Evolutionary conservation across 2,329 filamentous ascomycete genomes (phyloP).

Genomic region (Pseudogymnoascus sp.): DNA sequence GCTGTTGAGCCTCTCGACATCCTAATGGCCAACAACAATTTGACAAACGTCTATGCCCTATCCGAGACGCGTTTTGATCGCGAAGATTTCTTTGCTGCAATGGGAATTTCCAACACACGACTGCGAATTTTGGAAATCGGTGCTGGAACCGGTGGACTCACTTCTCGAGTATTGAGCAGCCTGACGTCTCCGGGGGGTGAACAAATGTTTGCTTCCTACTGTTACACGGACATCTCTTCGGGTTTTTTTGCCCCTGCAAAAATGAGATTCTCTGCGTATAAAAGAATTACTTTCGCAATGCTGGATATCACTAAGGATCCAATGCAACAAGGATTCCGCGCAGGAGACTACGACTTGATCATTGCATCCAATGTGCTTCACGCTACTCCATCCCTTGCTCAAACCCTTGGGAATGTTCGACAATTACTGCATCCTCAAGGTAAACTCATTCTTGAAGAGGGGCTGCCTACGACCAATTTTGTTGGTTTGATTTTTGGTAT

Average conservation of each 20-base stretch:
- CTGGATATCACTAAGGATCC: slow-evolving; percentile 31
- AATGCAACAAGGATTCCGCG: slow-evolving; percentile 29
- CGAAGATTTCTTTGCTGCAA: slow-evolving; percentile 21
- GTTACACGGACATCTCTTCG: slow-evolving; percentile 20
- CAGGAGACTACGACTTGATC: slow-evolving; percentile 24
- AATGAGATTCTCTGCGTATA: slow-evolving; percentile 26
- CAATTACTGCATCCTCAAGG: slow-evolving; percentile 19
- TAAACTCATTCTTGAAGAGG: slow-evolving; percentile 12
- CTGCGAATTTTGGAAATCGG: slow-evolving; percentile 30
- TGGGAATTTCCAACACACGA: slow-evolving; percentile 21
- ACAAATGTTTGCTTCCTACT: slow-evolving; percentile 13
- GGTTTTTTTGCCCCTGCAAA: slow-evolving; percentile 29
- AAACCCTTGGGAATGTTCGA: slow-evolving; percentile 17
- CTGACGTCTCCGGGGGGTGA: slow-evolving; percentile 7
- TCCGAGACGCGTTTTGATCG: slow-evolving; percentile 11
- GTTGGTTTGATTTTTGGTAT: slow-evolving; percentile 17
- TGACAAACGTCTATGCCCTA: slow-evolving; percentile 13
- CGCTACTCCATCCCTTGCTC: slow-evolving; percentile 17
- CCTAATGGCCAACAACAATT: slow-evolving; percentile 11
- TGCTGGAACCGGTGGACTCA: slow-evolving; percentile 23
- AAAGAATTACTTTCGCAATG: slow-evolving; percentile 25
- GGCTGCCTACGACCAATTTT: neutral
- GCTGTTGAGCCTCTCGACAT: neutral
- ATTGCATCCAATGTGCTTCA: slow-evolving; percentile 24
- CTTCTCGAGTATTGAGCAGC: slow-evolving; percentile 13